Evolutionary conservation across 345 rosid species (phyloP).

Genomic region (Dimocarpus longan): DNA sequence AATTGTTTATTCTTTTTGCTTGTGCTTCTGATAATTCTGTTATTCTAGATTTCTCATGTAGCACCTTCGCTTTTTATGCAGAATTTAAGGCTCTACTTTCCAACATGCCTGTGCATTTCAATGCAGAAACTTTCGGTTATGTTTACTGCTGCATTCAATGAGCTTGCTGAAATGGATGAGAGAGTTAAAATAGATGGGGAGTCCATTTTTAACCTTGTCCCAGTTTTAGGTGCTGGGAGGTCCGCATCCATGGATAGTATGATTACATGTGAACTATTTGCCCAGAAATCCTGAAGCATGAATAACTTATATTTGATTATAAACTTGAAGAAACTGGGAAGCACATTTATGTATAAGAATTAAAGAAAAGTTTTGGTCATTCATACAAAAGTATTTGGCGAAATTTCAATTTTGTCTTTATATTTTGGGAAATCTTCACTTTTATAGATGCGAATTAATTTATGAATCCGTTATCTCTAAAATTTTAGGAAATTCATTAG

Average conservation of each 20-base stretch:
- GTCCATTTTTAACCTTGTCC: conserved; percentile 60
- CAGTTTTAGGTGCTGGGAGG: conserved; percentile 66
- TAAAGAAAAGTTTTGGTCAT: background rate
- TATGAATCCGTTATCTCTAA: too few species aligned
- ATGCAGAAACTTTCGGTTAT: conserved; percentile 38
- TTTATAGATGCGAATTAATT: too few species aligned
- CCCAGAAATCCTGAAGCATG: conserved; percentile 49
- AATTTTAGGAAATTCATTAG: too few species aligned
- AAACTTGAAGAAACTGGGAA: background rate
- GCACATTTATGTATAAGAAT: background rate
- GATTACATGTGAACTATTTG: conserved; percentile 71
- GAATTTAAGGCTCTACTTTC: conserved; percentile 70
- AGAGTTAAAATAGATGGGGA: conserved; percentile 31
- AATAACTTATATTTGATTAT: background rate
- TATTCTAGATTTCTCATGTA: background rate
- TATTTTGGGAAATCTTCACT: too few species aligned
- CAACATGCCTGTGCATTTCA: conserved; percentile 46
- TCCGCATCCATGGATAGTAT: conserved; percentile 56
- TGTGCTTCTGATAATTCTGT: background rate
- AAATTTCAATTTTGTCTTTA: too few species aligned
- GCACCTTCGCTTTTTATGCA: conserved; percentile 19
- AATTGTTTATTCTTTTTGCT: background rate
- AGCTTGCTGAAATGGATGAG: conserved; percentile 46
- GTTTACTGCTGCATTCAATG: conserved; percentile 44
- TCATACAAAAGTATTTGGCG: too few species aligned